Evolutionary conservation across 1,139 yeast species (phyloP).

Genomic region (Yamadazyma oceani): DNA sequence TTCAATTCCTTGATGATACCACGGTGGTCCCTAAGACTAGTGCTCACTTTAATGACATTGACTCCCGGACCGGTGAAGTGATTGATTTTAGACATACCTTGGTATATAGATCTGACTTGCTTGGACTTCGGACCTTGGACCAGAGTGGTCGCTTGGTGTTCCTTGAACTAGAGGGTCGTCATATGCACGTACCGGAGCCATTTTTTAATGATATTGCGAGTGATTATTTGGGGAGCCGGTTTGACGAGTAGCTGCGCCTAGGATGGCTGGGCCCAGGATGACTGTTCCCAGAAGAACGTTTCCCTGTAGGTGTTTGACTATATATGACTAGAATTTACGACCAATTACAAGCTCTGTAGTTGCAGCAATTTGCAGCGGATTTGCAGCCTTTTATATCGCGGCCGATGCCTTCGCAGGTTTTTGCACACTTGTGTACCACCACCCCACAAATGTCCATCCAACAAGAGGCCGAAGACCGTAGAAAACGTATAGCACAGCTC

Average conservation of each 20-base stretch:
- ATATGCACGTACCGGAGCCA: constrained; percentile 61
- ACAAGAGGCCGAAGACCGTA: constrained; percentile 15
- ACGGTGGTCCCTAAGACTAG: constrained; percentile 74
- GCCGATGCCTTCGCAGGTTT: too few relatives aligned
- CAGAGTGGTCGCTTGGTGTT: constrained; percentile 47
- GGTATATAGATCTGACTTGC: constrained; percentile 50
- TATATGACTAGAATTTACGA: too few relatives aligned
- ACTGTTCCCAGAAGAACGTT: too few relatives aligned
- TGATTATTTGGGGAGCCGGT: constrained; percentile 30
- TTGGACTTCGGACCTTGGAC: constrained; percentile 58
- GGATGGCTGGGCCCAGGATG: too few relatives aligned
- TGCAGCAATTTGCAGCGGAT: too few relatives aligned
- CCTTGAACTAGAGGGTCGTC: constrained; percentile 55
- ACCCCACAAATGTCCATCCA: constrained; percentile 5
- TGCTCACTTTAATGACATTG: constrained; percentile 63
- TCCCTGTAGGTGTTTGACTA: too few relatives aligned
- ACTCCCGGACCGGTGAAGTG: constrained; percentile 38
- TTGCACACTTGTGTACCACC: too few relatives aligned
- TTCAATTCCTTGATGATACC: constrained; percentile 59
- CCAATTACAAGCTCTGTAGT: too few relatives aligned
- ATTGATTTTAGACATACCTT: constrained; percentile 52
- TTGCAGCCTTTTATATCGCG: too few relatives aligned
- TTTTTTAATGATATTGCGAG: constrained; percentile 41
- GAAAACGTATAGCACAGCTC: constrained; percentile 15
- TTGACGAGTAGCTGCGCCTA: constrained; percentile 1